A percentile compares a stretch with the other conserved stretches of the same genome.
phyloP scores from a whole-genome alignment of 257 asterid genomes.

The Nicotiana tomentosiformis region DNA sequence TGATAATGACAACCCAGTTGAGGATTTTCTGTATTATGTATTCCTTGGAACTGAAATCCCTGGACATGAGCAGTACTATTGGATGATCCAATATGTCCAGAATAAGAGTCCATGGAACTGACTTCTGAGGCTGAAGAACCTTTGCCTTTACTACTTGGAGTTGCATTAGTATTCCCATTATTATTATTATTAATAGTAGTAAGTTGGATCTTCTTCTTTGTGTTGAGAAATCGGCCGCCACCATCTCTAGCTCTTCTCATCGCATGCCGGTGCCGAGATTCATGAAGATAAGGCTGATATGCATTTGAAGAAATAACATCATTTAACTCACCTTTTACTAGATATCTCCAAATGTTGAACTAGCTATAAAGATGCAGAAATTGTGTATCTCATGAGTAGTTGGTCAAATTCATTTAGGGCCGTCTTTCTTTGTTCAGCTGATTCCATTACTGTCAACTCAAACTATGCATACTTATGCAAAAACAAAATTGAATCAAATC shows the following conservation, averaged over 20 bases:
- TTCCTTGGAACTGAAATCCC: slow-evolving; percentile 3
- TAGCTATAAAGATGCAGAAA: too few species aligned
- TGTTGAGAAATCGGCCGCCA: slow-evolving; percentile 79
- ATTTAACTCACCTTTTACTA: background rate
- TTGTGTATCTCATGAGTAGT: too few species aligned
- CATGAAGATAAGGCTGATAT: slow-evolving; percentile 76
- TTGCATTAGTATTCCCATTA: background rate
- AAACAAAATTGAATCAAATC: too few species aligned
- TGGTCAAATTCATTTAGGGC: background rate
- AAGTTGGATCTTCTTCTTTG: slow-evolving; percentile 29
- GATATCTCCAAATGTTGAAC: background rate
- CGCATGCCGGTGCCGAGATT: slow-evolving; percentile 75
- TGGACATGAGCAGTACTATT: background rate
- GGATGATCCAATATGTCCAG: background rate
- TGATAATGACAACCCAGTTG: slow-evolving; percentile 8
- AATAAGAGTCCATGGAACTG: background rate
- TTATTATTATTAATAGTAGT: background rate
- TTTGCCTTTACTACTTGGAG: background rate
- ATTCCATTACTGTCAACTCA: background rate
- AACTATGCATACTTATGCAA: background rate
- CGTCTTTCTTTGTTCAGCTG: background rate
- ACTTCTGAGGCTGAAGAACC: background rate
- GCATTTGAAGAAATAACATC: background rate
- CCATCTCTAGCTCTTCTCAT: slow-evolving; percentile 75
- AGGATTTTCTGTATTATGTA: background rate